Evolutionary conservation across 345 rosid genomes (phyloP).

Genomic region (Eucalyptus lansdowneana): DNA sequence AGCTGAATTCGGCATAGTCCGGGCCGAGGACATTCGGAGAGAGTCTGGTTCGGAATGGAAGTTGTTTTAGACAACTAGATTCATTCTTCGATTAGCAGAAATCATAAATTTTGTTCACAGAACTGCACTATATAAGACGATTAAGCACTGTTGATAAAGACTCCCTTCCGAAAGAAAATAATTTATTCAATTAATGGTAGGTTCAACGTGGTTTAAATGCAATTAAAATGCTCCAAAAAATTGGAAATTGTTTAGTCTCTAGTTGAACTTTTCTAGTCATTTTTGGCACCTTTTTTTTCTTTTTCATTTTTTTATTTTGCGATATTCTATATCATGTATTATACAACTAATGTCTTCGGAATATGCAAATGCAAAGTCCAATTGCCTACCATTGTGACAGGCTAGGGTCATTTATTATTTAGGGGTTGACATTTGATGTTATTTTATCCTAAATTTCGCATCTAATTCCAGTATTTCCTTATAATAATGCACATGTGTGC

Average conservation of each 20-base stretch:
- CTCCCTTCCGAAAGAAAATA: neutral
- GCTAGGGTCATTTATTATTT: neutral
- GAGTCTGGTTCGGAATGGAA: neutral
- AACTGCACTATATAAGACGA: neutral
- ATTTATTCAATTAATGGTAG: neutral
- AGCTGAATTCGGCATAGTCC: neutral
- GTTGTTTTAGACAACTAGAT: neutral
- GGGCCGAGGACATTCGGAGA: neutral
- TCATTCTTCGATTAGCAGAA: neutral
- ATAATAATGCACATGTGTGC: neutral
- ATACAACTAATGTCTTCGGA: neutral
- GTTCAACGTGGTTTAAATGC: neutral
- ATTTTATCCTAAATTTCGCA: neutral
- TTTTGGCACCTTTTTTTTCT: neutral
- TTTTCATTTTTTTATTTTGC: neutral
- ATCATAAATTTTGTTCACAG: neutral
- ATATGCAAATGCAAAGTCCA: neutral
- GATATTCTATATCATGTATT: neutral
- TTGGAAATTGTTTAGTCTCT: neutral
- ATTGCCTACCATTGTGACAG: neutral
- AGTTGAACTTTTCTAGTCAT: neutral
- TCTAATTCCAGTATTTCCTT: neutral
- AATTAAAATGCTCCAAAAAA: neutral
- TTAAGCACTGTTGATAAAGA: neutral
- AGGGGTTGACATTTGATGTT: neutral